phyloP scores from a whole-genome alignment of 495 filamentous ascomycete species.

The Schizothecium vesticola region DNA sequence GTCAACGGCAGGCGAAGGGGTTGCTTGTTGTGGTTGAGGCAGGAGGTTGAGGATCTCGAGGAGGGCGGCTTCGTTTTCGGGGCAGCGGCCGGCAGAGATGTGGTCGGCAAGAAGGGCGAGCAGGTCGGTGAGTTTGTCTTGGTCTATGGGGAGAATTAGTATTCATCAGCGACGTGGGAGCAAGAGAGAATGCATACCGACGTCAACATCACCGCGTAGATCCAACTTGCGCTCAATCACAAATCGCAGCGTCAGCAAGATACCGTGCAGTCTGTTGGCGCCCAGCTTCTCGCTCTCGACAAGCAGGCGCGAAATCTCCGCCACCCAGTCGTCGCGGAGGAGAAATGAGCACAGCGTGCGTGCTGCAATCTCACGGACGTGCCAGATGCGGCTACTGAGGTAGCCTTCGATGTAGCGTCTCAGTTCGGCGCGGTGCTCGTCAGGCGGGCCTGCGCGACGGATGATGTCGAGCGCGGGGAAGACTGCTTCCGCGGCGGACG shows the following conservation, averaged over 20 bases:
- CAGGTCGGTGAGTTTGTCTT: not conserved
- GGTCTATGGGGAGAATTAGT: not conserved
- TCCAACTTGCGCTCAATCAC: conserved; percentile 45
- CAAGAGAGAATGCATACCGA: conserved; percentile 20
- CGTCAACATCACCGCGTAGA: conserved; percentile 30
- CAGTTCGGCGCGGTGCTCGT: conserved; percentile 41
- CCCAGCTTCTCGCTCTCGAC: conserved; percentile 6
- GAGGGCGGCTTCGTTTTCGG: conserved; percentile 36
- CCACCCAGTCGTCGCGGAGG: conserved; percentile 45
- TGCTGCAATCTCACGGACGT: conserved; percentile 85
- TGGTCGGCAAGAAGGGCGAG: not conserved
- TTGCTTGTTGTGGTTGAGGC: not conserved
- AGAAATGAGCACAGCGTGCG: conserved; percentile 68
- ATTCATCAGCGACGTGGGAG: not conserved
- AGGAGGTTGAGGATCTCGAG: conserved; percentile 39
- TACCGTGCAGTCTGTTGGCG: conserved; percentile 53
- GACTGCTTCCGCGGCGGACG: conserved; percentile 59
- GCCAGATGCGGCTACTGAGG: conserved; percentile 74
- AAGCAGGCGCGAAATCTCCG: conserved; percentile 47
- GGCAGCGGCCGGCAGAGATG: conserved; percentile 19
- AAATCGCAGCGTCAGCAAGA: conserved; percentile 52
- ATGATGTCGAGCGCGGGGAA: conserved; percentile 88
- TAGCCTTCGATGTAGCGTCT: conserved; percentile 47
- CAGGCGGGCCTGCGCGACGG: conserved; percentile 54
- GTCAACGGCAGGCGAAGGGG: too few relatives aligned